Base-by-base conservation (phyloP, 164 flowering plant genomes). In the grape (Vitis vinifera) region DNA sequence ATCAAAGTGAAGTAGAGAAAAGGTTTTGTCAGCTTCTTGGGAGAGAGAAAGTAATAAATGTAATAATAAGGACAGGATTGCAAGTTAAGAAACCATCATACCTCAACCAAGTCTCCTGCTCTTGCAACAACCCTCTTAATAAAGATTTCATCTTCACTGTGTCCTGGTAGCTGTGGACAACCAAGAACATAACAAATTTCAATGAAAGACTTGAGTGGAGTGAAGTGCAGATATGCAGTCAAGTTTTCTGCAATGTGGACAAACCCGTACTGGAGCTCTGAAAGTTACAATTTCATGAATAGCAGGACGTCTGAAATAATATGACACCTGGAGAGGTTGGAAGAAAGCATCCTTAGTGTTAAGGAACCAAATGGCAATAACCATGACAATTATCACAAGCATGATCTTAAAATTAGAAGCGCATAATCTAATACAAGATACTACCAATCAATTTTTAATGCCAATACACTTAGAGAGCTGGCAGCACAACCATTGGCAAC, bases 121-220 rank as follows among this genome's bases (percentile, higher is more conserved):
- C 62, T 86, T 55, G 90, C 90, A 10, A 86, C 85, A 66, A 84
- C 51, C 77, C 90, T 81, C 76, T 86, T 86, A 13, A 86, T 80
- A 59, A 84, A 81, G 51, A 82, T 76, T 62, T 68, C 84, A 14
- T 76, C 76, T 64, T 71, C 70, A 23, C 27, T 62, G 47, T 17
- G 63, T 71, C 78, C 80, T 51, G 23, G 31, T 29, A 67, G 73
- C 84, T 81, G 65, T 3, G 31, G 27, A 68, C 30, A 58, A 62
- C 14, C 30, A 16, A 71, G 31, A 68, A 30, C 11, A 31, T 6
- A 51, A 69, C 4, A 16, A 3, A 15, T 44, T 27, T 19, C 57
- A 16, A 59, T 19, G 14, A 29, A 29, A 59, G 13, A 31, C 17
- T 17, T 52, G 14, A 63, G 10, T n/a, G 4, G 0, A 37, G 8